These are phyloP conservation scores for Fusarium bactridioides DNA, from an alignment of 2,329 filamentous ascomycete species.

Conservation along the genomic window DNA sequence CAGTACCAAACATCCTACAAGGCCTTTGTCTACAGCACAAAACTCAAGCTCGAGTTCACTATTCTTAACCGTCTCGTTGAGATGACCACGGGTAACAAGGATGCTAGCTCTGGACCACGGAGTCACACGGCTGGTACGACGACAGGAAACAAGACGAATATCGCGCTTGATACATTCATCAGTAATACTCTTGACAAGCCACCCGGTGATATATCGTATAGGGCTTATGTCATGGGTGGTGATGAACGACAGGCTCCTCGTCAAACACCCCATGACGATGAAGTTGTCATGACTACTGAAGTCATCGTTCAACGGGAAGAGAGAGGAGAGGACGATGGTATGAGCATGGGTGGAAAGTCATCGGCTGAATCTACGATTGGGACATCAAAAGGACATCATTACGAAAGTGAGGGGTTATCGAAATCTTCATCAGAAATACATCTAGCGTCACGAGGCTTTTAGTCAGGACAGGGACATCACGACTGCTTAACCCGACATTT, in stretches of 20 bases:
- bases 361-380: slow-evolving; percentile 22
- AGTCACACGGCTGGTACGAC: slow-evolving; percentile 24
- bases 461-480: not conserved
- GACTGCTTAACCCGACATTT: not conserved
- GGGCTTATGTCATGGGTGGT: slow-evolving; percentile 39
- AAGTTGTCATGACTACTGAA: slow-evolving; percentile 41
- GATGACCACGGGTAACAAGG: slow-evolving; percentile 41
- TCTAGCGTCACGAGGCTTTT: slow-evolving; percentile 36
- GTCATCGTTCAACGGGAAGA: slow-evolving; percentile 33
- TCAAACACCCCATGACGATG: slow-evolving; percentile 5
- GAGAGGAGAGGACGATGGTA: slow-evolving; percentile 31
- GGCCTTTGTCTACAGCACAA: slow-evolving; percentile 49
- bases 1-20: slow-evolving; percentile 50
- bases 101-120: slow-evolving; percentile 35
- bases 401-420: slow-evolving; percentile 29
- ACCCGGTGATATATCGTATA: slow-evolving; percentile 25
- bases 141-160: slow-evolving; percentile 15
- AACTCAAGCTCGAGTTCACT: slow-evolving; percentile 52
- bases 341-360: slow-evolving; percentile 31
- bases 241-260: slow-evolving; percentile 10
- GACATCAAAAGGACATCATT: slow-evolving; percentile 1
- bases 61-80: slow-evolving; percentile 51
- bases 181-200: slow-evolving; percentile 22
- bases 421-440: slow-evolving; percentile 41
- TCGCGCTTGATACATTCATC: slow-evolving; percentile 34